phyloP scores from a whole-genome alignment of 306 rosid species.

The Glycyrrhiza uralensis region DNA sequence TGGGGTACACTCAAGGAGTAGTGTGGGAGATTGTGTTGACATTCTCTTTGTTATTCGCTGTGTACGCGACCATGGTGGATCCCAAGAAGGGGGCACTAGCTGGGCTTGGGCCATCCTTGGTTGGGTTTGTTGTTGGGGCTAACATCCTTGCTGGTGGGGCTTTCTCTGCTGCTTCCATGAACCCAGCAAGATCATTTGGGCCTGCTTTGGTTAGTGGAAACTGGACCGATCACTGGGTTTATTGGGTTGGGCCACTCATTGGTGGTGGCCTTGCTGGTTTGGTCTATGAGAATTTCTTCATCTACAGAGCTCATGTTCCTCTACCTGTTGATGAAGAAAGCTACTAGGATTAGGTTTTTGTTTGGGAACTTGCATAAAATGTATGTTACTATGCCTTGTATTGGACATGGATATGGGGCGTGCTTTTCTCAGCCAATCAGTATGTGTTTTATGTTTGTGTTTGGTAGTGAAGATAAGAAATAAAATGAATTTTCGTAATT shows the following conservation, averaged over 20 bases:
- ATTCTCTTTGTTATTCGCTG: conserved; percentile 70
- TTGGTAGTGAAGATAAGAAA: neutral
- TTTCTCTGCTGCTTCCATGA: conserved; percentile 80
- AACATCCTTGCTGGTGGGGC: conserved; percentile 84
- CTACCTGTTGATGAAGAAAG: conserved; percentile 36
- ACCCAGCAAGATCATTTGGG: conserved; percentile 90
- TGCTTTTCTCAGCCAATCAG: neutral
- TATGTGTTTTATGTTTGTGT: neutral
- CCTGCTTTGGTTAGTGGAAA: conserved; percentile 75
- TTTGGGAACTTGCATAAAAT: neutral
- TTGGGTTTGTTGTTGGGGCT: conserved; percentile 83
- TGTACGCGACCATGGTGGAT: conserved; percentile 81
- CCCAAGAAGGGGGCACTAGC: conserved; percentile 68
- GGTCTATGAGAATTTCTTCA: conserved; percentile 72
- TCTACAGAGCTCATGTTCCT: conserved; percentile 46
- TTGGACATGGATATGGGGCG: neutral
- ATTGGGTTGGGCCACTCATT: conserved; percentile 93
- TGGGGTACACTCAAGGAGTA: conserved; percentile 68
- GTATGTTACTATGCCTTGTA: neutral
- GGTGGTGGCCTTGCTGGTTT: conserved; percentile 88
- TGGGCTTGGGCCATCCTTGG: conserved; percentile 70
- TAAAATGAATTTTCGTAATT: too few relatives aligned
- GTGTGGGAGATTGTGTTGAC: conserved; percentile 83
- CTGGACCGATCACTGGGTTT: conserved; percentile 93
- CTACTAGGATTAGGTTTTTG: neutral